phyloP scores from a whole-genome alignment of 306 rosid genomes.

The Quercus bicolor region DNA sequence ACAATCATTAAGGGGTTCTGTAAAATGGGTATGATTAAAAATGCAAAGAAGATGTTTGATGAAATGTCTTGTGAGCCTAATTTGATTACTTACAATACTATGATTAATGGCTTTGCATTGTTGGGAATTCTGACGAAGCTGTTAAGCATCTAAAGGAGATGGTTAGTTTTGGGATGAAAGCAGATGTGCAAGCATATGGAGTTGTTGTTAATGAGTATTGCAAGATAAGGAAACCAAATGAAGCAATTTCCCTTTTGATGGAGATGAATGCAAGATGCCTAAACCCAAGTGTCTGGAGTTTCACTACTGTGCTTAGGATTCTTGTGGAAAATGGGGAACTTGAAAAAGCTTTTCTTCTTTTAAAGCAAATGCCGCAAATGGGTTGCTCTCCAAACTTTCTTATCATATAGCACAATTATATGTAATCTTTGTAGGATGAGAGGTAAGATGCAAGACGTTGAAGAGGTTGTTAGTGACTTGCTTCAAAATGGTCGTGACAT shows the following conservation, averaged over 20 bases:
- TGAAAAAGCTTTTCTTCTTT: constrained; percentile 36
- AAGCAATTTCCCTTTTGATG: constrained; percentile 40
- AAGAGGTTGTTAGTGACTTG: constrained; percentile 43
- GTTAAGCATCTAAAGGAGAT: constrained; percentile 33
- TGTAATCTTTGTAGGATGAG: constrained; percentile 36
- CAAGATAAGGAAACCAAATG: constrained; percentile 32
- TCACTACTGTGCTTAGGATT: constrained; percentile 37
- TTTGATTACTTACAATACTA: constrained; percentile 36
- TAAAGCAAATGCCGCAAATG: constrained; percentile 47
- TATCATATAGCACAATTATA: constrained; percentile 38
- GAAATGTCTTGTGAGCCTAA: constrained; percentile 52
- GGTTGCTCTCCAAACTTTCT: constrained; percentile 51
- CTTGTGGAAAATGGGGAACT: constrained; percentile 38
- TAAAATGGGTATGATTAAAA: constrained; percentile 37
- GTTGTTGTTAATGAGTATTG: constrained; percentile 40
- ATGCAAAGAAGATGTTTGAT: constrained; percentile 49
- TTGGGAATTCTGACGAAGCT: constrained; percentile 45
- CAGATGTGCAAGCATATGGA: constrained; percentile 38
- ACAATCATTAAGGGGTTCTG: constrained; percentile 46
- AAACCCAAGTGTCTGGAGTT: constrained; percentile 42
- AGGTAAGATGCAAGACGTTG: constrained; percentile 38
- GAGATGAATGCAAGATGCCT: constrained; percentile 42
- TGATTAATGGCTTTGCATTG: constrained; percentile 43
- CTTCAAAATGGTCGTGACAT: constrained; percentile 36
- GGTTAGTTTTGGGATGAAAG: constrained; percentile 33